phyloP scores from a whole-genome alignment of 2,329 filamentous ascomycete species.

The Tolypocladium endophyticum region DNA sequence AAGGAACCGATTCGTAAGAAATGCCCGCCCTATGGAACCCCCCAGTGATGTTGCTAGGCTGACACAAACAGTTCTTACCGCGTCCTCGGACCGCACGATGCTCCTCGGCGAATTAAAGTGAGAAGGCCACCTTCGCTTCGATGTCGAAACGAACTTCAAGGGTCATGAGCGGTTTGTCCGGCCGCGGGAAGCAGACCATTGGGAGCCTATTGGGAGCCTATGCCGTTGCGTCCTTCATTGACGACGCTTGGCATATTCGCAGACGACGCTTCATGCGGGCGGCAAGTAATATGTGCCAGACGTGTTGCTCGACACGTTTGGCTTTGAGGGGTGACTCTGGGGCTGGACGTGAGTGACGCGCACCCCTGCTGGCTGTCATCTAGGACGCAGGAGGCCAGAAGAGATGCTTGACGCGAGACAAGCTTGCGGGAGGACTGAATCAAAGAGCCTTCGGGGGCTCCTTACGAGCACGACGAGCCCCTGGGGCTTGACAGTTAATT shows the following conservation, averaged over 20 bases:
- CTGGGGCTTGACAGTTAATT: not conserved
- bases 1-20: slow-evolving; percentile 80
- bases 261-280: not conserved
- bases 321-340: not conserved
- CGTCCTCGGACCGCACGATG: slow-evolving; percentile 79
- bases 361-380: not conserved
- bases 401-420: not conserved
- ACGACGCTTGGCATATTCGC: not conserved
- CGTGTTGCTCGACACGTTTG: not conserved
- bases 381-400: not conserved
- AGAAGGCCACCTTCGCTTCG: slow-evolving; percentile 21
- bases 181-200: not conserved
- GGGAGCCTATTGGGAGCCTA: not conserved
- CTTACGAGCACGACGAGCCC: not conserved
- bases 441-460: not conserved
- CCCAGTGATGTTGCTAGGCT: slow-evolving; percentile 13
- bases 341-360: not conserved
- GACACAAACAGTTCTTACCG: slow-evolving; percentile 63
- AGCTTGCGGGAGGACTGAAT: not conserved
- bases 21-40: not conserved
- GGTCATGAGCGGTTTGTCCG: not conserved
- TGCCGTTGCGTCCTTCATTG: not conserved
- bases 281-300: not conserved
- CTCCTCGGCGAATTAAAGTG: slow-evolving; percentile 66
- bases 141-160: slow-evolving; percentile 1